Conservation (phyloP, 2,329 filamentous ascomycete genomes). For the Celoporthe dispersa region DNA sequence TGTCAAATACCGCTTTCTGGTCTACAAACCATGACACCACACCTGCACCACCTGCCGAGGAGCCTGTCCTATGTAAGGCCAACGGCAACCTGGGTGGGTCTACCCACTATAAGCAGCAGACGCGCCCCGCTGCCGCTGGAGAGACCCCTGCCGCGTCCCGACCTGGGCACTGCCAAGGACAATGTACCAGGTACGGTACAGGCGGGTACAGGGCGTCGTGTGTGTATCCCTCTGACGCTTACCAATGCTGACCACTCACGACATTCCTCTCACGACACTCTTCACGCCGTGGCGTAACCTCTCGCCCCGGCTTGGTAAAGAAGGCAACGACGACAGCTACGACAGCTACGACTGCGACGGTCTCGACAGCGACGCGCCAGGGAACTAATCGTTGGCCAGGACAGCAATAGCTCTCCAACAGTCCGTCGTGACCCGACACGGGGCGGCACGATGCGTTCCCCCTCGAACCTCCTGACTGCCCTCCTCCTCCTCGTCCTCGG, state of each 20-base stretch:
- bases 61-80: too few species aligned
- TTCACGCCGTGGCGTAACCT: not conserved
- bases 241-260: not conserved
- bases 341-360: not conserved
- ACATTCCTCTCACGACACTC: not conserved
- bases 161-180: too few species aligned
- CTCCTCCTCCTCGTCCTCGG: constrained; percentile 43
- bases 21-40: too few species aligned
- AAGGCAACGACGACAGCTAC: too few species aligned
- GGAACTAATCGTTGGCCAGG: not conserved
- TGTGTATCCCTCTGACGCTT: not conserved
- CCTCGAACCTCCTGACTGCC: constrained; percentile 31
- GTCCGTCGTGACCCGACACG: not conserved
- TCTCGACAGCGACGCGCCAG: not conserved
- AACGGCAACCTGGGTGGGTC: not conserved
- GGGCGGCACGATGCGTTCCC: constrained; percentile 54
- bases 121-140: not conserved
- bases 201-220: too few species aligned
- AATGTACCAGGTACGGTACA: too few species aligned
- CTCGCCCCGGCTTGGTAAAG: not conserved
- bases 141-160: not conserved
- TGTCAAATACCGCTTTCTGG: too few species aligned
- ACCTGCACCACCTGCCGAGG: too few species aligned
- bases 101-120: not conserved
- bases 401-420: not conserved